A percentile compares a stretch with the other conserved stretches of the same genome.
Conservation (phyloP, 1,284 basidiomycete genomes). For the Microbotryum violaceum region DNA sequence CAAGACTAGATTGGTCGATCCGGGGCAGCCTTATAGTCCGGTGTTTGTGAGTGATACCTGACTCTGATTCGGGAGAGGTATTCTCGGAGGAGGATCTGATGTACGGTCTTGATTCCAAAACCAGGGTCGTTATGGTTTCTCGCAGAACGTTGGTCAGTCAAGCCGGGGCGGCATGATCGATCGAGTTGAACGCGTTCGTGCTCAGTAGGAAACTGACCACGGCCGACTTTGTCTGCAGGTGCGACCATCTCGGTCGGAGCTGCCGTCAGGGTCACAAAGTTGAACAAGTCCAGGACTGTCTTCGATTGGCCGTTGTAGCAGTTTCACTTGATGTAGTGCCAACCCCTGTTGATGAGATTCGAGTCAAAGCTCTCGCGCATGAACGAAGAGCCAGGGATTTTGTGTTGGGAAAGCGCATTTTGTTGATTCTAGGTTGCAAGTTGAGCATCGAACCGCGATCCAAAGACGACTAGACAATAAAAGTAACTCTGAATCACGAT, state of each 20-base stretch:
- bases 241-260: slow-evolving; percentile 7
- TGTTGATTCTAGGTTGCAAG: too few relatives aligned
- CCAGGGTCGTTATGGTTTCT: slow-evolving; percentile 20
- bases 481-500: too few relatives aligned
- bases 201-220: not conserved
- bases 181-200: not conserved
- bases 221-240: not conserved
- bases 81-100: too few relatives aligned
- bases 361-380: too few relatives aligned
- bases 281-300: not conserved
- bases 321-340: too few relatives aligned
- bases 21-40: slow-evolving; percentile 2
- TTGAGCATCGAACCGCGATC: too few relatives aligned
- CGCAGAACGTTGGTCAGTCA: not conserved
- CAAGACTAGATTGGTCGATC: slow-evolving; percentile 12
- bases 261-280: slow-evolving; percentile 2
- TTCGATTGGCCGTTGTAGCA: slow-evolving; percentile 10
- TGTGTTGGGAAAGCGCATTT: too few relatives aligned
- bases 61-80: not conserved
- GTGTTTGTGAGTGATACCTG: slow-evolving; percentile 7
- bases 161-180: too few relatives aligned
- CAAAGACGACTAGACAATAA: too few relatives aligned
- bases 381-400: too few relatives aligned
- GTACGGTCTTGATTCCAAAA: accelerated
- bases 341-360: too few relatives aligned